Evolutionary conservation across 148 eudicot genomes (phyloP).

Genomic region (Rhododendron vialii): DNA sequence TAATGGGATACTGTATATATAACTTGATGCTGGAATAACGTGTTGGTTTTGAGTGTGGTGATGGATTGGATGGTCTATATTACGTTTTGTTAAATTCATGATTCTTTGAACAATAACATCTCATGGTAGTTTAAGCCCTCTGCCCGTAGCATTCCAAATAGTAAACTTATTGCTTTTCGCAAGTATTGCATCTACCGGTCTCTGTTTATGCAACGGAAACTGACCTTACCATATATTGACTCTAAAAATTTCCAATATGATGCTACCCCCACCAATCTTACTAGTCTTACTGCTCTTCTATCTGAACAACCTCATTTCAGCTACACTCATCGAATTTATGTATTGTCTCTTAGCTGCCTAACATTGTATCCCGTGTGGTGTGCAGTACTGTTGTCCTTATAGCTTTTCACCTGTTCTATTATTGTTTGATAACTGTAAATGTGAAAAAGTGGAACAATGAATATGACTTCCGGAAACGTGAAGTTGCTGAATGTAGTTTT

Average conservation of each 20-base stretch:
- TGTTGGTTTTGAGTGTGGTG: not conserved
- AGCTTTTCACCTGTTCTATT: not conserved
- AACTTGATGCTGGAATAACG: not conserved
- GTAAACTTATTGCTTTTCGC: not conserved
- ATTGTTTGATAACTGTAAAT: not conserved
- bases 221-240: not conserved
- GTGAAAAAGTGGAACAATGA: not conserved
- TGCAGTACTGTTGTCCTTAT: not conserved
- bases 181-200: not conserved
- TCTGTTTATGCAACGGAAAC: not conserved
- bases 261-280: not conserved
- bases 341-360: not conserved
- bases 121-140: not conserved
- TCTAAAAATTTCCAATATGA: not conserved
- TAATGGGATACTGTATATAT: not conserved
- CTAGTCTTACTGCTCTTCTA: not conserved
- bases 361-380: not conserved
- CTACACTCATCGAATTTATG: not conserved
- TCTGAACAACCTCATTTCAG: not conserved
- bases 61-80: not conserved
- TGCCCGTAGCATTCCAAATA: not conserved
- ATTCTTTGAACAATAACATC: not conserved
- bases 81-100: not conserved
- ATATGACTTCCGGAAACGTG: not conserved
- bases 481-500: not conserved